phyloP scores from a whole-genome alignment of 83 land plant species.

The Larix sibirica region DNA sequence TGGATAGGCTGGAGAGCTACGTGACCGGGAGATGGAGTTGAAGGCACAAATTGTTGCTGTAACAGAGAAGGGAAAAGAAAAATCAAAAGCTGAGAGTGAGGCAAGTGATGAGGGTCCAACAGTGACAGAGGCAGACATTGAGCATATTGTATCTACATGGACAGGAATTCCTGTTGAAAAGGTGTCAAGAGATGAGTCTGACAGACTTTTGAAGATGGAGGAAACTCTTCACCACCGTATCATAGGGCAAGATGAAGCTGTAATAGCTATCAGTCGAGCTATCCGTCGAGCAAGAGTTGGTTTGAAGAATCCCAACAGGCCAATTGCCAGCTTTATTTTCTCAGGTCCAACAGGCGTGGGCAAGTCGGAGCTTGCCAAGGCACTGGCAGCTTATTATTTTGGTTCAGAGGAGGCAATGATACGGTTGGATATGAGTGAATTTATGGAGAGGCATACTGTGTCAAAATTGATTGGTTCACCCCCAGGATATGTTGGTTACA shows the following conservation, averaged over 20 bases:
- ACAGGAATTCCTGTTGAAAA: constrained; percentile 90
- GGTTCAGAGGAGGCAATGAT: constrained; percentile 49
- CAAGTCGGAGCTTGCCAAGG: constrained; percentile 52
- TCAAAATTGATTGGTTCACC: constrained; percentile 55
- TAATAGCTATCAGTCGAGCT: constrained; percentile 45
- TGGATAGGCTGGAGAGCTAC: constrained; percentile 82
- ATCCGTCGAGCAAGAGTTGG: constrained; percentile 52
- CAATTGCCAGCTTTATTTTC: constrained; percentile 61
- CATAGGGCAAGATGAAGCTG: constrained; percentile 52
- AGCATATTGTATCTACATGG: constrained; percentile 89
- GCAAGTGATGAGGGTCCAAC: constrained; percentile 74
- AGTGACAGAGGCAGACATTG: constrained; percentile 85
- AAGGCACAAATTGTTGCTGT: constrained; percentile 75
- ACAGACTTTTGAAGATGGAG: constrained; percentile 44
- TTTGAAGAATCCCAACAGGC: constrained; percentile 51
- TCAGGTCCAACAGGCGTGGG: constrained; percentile 64
- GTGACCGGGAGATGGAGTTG: constrained; percentile 86
- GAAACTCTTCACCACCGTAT: constrained; percentile 44
- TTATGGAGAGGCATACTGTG: constrained; percentile 66
- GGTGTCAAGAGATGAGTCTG: constrained; percentile 49
- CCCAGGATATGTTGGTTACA: constrained; percentile 60
- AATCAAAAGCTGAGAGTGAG: constrained; percentile 79
- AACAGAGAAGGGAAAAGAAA: constrained; percentile 74
- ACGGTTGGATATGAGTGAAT: constrained; percentile 59
- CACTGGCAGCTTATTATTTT: constrained; percentile 44